Evolutionary conservation across 768 basidiomycete species (phyloP), one percentile per base, ranked within the genome.

Genomic region (Mycena sanguinolenta): DNA sequence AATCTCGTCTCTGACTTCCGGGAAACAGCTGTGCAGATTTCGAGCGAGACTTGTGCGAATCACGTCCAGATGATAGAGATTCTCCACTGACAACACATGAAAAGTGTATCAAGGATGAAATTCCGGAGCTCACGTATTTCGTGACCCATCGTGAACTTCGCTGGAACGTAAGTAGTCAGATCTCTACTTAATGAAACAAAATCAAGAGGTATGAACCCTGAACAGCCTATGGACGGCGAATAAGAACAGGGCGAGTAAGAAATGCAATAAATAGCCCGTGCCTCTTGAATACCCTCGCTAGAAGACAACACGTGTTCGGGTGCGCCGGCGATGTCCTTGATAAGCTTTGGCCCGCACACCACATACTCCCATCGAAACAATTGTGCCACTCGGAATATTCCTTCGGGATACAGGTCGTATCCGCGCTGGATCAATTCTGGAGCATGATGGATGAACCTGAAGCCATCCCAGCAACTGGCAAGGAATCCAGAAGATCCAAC

Each of bases 271-370:
- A 14, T 7, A 36, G 19, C 3, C 8, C 36, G 14, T 44, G 83
- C 85, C 36, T 86, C 81, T 8, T 73, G 75, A 0, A 71, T 17
- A 0, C 79, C 79, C 27, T 80, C 82, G 2, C 27, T 0, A 30
- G 83, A 79, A 0, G 85, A 86, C 14, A 87, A 64, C 13, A 76
- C 72, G 39, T 84, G 77, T n/a, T 87, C 84, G 0, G 82, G 72
- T 0, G 82, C 80, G 54, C 75, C 82, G 27, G 78, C 76, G 13
- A 86, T 10, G 53, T 88, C 86, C 21, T 86, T 80, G 38, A 86
- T 73, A 16, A 79, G 75, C 54, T 78, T 71, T 0, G 74, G 75
- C 12, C 74, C 76, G 21, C 76, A 72, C 9, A 85, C 71, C 17
- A 89, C 65, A 44, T 87, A 81, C 0, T 74, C 64, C 88, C 88